Base-by-base conservation (phyloP, 257 asterid species). In the Penstemon eatonii region DNA sequence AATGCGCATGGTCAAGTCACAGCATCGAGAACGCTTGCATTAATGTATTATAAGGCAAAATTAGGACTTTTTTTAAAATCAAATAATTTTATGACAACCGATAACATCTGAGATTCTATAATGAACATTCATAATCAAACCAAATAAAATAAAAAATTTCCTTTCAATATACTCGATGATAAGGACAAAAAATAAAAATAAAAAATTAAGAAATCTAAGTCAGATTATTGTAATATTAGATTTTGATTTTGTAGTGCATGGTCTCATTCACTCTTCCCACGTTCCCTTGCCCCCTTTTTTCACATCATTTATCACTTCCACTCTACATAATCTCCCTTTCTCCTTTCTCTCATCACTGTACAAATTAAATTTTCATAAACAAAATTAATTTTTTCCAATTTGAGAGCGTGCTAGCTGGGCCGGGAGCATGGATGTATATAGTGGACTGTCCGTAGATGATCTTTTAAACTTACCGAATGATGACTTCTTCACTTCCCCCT, bases 401-500 rank as follows among this genome's bases (percentile, higher is more conserved):
- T 25, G 33, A 25, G 33, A n/a, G 13, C 2, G 19, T 5, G 5
- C 12, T 41, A 37, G 54, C n/a, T 51, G 9, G 3, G 5, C 19
- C 33, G 51, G 56, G 57, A 15, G 45, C 79, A 82, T 86, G 91
- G 94, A 89, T 74, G 82, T 77, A 6, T 86, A 78, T 70, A 85
- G 84, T 49, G 83, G 73, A 44, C 54, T 78, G 6, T 66, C 87
- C 4, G 85, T 86, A 60, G 96, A 89, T 19, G 91, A 85, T 78
- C 88, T 89, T 18, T 67, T 86, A 0, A 87, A 89, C 78, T 74
- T 85, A 6, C 87, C 96, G 0, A 78, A 74, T 46, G 88, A 86
- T 5, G 88, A 84, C 64, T 71, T 82, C 71, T 62, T 87, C 55
- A 63, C 84, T 10, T 76, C 75, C 10, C 66, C 78, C 50, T 45